Conservation (phyloP, 345 rosid genomes). For the Sisymbrium irio region DNA sequence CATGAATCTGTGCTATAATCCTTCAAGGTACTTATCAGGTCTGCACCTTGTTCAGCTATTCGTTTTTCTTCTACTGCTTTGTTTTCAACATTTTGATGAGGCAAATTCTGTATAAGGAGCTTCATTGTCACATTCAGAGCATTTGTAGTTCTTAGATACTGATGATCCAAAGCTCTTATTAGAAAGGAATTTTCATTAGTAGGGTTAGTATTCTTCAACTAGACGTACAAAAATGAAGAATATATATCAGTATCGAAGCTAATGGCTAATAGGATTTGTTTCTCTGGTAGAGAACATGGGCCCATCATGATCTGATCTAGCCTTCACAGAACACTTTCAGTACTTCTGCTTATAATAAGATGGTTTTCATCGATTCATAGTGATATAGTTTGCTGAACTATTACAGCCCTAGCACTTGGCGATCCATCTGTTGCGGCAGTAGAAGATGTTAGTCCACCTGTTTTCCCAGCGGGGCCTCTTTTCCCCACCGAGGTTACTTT, state of each 20-base stretch:
- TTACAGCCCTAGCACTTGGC: constrained; percentile 76
- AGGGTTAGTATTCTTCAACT: not conserved
- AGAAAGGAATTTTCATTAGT: not conserved
- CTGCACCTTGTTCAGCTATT: constrained; percentile 48
- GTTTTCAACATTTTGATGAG: not conserved
- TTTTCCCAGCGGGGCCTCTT: constrained; percentile 72
- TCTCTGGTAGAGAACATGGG: not conserved
- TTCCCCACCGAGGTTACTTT: constrained; percentile 74
- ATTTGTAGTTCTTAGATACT: not conserved
- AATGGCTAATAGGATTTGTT: not conserved
- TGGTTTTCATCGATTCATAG: not conserved
- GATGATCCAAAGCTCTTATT: not conserved
- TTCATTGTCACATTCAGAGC: not conserved
- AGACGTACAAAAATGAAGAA: not conserved
- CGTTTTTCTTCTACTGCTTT: not conserved
- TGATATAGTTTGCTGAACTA: not conserved
- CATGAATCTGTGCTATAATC: constrained; percentile 53
- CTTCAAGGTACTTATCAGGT: constrained; percentile 99
- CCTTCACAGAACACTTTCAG: not conserved
- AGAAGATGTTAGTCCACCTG: constrained; percentile 80
- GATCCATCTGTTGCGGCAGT: constrained; percentile 67
- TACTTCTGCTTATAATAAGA: not conserved
- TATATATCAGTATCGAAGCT: not conserved
- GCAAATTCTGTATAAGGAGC: not conserved
- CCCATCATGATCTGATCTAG: not conserved